These are phyloP conservation scores for Macrolepiota dolichaula DNA, from an alignment of 768 basidiomycete genomes.

Conservation along the genomic window DNA sequence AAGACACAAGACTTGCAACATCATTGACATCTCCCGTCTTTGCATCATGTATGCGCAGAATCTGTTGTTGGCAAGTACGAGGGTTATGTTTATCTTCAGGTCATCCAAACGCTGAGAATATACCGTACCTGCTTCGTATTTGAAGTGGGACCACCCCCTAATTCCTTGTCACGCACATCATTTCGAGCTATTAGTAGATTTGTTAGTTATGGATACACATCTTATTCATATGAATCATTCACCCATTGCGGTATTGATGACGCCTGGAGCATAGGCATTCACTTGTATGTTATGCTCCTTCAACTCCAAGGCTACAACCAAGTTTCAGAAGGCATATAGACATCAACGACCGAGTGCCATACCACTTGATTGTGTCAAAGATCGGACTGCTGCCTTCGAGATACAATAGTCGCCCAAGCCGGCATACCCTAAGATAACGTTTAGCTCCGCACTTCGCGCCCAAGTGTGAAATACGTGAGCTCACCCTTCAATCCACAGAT, in stretches of 20 bases:
- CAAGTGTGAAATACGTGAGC: not conserved
- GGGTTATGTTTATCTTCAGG: too few species aligned
- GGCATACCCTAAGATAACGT: not conserved
- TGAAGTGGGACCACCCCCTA: not conserved
- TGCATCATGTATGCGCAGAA: not conserved
- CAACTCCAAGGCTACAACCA: slow-evolving; percentile 30
- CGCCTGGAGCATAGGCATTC: slow-evolving; percentile 38
- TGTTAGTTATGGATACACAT: not conserved
- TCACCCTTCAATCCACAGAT: slow-evolving; percentile 26
- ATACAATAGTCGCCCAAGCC: slow-evolving; percentile 24
- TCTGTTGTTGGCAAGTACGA: not conserved
- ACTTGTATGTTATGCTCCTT: slow-evolving; percentile 36
- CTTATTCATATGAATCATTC: not conserved
- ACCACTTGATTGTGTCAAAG: slow-evolving; percentile 38
- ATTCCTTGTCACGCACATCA: not conserved
- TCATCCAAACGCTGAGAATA: not conserved
- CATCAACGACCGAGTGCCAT: not conserved
- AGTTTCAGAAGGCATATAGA: not conserved
- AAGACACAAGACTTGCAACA: slow-evolving; percentile 19
- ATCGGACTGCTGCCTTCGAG: slow-evolving; percentile 37
- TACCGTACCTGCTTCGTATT: not conserved
- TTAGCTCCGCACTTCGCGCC: not conserved
- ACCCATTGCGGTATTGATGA: slow-evolving; percentile 11
- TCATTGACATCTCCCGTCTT: slow-evolving; percentile 10
- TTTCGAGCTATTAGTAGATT: not conserved